These are phyloP conservation scores for Crithidia bombi DNA, from an alignment of 208 protist genomes.

Conservation along the genomic window DNA sequence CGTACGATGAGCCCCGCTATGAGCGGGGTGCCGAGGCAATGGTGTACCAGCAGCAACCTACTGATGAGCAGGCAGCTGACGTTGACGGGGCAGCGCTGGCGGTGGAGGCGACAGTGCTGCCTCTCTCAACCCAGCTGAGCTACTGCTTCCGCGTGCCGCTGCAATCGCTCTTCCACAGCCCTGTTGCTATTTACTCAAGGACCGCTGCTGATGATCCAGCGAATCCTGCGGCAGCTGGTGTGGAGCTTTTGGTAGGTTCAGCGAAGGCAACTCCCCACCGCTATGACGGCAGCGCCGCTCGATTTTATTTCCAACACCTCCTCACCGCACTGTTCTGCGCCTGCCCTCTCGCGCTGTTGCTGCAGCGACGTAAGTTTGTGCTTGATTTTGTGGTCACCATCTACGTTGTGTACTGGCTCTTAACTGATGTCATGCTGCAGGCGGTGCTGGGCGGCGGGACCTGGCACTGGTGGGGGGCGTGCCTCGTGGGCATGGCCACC, in stretches of 20 bases:
- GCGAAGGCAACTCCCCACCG: background rate
- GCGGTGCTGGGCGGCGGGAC: constrained; percentile 42
- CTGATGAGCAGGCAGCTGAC: background rate
- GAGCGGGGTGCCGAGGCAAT: no score
- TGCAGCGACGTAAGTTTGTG: constrained; percentile 84
- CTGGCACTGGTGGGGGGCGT: constrained; percentile 66
- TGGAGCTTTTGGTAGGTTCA: background rate
- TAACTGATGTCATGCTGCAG: constrained; percentile 43
- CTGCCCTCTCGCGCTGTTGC: constrained; percentile 58
- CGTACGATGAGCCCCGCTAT: no score
- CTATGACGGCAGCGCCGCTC: constrained; percentile 9
- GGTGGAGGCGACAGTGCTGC: background rate
- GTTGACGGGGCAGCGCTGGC: background rate
- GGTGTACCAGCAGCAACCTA: background rate
- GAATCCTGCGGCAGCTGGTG: no score
- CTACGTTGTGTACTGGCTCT: constrained; percentile 68
- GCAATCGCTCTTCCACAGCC: constrained; percentile 47
- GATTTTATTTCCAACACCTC: constrained; percentile 79
- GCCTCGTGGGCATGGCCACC: constrained; percentile 32
- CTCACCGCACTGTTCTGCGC: constrained; percentile 43
- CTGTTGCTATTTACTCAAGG: constrained; percentile 22
- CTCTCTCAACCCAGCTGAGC: constrained; percentile 17
- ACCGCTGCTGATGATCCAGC: no score
- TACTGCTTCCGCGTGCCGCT: constrained; percentile 67
- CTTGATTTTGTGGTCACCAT: constrained; percentile 82